Base-by-base conservation (phyloP, 73 alveolate species). In the Effrenium voratum region DNA sequence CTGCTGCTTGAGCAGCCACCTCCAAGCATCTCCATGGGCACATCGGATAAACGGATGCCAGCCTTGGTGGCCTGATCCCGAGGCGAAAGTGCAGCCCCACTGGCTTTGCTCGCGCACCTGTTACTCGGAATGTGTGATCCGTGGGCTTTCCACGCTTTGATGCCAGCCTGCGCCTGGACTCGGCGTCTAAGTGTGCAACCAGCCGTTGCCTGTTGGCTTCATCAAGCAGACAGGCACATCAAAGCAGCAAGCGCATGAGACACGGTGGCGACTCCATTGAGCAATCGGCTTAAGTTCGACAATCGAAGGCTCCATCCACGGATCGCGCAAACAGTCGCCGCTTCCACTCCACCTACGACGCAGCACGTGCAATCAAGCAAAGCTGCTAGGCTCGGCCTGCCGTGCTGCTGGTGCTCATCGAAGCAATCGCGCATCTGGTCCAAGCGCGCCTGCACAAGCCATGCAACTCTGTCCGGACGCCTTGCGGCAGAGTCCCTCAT, bases 271-370 rank as follows among this genome's bases (percentile, higher is more conserved):
- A n/a, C n/a, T n/a, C n/a, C n/a, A n/a, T n/a, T n/a, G n/a, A n/a
- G n/a, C n/a, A n/a, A n/a, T n/a, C n/a, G 70, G 68, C 94, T 83
- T 60, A 34, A 86, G 47, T 83, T 86, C 94, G 24, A 57, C 94
- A 26, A 86, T 86, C 16, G 94, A 86, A 34, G 94, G 55, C 83
- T 86, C 94, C 94, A 86, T 86, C 94, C 94, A 86, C 26, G 94
- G 94, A 66, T 86, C 94, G 0, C 94, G 94, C 5, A 86, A 47
- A 47, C 94, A 86, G 24, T 86, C 94, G 50, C 94, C 94, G n/a
- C 83, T 86, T 13, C 94, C 94, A 26, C 44, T 45, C 94, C 94
- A 86, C 94, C 94, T 86, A 3, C 13, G 85, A 36, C 26, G 30
- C 22, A 63, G 40, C 79, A 13, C 1, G n/a, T n/a, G n/a, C n/a